Evolutionary conservation across 2,329 filamentous ascomycete genomes (phyloP).

Genomic region (Paecilomyces sp.): DNA sequence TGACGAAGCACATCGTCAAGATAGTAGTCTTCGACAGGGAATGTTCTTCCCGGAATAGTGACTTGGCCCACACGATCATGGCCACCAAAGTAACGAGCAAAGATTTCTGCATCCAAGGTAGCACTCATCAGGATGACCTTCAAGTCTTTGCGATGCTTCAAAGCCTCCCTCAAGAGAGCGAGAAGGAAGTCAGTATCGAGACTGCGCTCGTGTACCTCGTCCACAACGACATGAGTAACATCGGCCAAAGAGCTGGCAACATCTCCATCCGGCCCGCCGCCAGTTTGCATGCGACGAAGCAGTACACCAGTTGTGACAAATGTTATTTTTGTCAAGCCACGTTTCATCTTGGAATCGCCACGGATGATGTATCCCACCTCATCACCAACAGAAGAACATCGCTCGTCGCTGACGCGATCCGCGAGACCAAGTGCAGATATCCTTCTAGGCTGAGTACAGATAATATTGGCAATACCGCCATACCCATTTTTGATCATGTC

Average conservation of each 20-base stretch:
- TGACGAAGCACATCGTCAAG: conserved; percentile 78
- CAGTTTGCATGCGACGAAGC: conserved; percentile 82
- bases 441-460: conserved; percentile 90
- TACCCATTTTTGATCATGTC: conserved; percentile 72
- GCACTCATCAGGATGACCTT: conserved; percentile 95
- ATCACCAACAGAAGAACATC: conserved; percentile 71
- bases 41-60: conserved; percentile 82
- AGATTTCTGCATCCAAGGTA: conserved; percentile 81
- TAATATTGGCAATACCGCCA: conserved; percentile 74
- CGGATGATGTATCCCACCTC: conserved; percentile 90
- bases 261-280: conserved; percentile 71
- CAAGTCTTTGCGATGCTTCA: conserved; percentile 66
- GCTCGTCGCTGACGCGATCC: conserved; percentile 88
- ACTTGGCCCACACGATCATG: conserved; percentile 68
- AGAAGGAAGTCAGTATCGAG: conserved; percentile 92
- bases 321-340: conserved; percentile 72
- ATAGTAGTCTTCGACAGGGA: conserved; percentile 83
- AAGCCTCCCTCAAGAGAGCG: conserved; percentile 75
- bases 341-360: conserved; percentile 72
- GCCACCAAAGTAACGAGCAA: conserved; percentile 73
- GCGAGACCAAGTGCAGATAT: conserved; percentile 92
- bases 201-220: conserved; percentile 94
- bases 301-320: conserved; percentile 96
- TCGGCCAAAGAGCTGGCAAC: conserved; percentile 76
- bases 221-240: conserved; percentile 89